Percentiles rank a stretch among this genome's conserved stretches.
Evolutionary conservation across 2,329 filamentous ascomycete species (phyloP).

Genomic region (Boeremia lycopersici): DNA sequence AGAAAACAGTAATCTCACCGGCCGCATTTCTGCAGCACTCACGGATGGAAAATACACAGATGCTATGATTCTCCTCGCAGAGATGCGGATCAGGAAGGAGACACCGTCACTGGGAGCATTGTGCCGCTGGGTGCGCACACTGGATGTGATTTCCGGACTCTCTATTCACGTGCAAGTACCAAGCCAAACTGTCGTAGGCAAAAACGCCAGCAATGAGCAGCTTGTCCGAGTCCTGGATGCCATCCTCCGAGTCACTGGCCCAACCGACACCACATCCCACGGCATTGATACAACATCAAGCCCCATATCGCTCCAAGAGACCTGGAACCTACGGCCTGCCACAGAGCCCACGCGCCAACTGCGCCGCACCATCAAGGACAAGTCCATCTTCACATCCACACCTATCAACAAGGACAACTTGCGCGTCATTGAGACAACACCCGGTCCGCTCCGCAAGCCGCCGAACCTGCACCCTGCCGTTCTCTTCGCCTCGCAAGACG

Average conservation of each 20-base stretch:
- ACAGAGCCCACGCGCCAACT: constrained; percentile 52
- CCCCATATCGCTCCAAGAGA: constrained; percentile 64
- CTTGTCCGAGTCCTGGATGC: constrained; percentile 67
- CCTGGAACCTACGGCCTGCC: constrained; percentile 64
- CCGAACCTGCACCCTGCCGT: constrained; percentile 71
- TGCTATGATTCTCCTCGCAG: constrained; percentile 68
- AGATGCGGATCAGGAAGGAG: constrained; percentile 71
- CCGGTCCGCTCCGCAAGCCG: constrained; percentile 66
- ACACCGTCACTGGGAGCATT: constrained; percentile 71
- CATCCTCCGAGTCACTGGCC: constrained; percentile 67
- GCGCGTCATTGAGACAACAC: constrained; percentile 66
- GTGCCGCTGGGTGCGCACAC: constrained; percentile 73
- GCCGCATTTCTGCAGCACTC: constrained; percentile 68
- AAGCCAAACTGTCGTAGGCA: constrained; percentile 37
- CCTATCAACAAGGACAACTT: constrained; percentile 48
- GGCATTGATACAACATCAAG: constrained; percentile 38
- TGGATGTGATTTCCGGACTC: constrained; percentile 71
- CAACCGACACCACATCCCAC: constrained; percentile 56
- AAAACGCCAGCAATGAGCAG: constrained; percentile 55
- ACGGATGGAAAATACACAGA: constrained; percentile 69
- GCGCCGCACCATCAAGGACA: constrained; percentile 65
- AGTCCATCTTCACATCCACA: constrained; percentile 49
- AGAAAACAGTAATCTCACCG: constrained; percentile 68
- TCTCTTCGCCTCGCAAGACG: constrained; percentile 65
- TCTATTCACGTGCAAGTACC: constrained; percentile 59